Percentiles rank a stretch among this genome's conserved stretches.
phyloP scores from a whole-genome alignment of 345 rosid genomes.

The Rubroshorea leprosula region DNA sequence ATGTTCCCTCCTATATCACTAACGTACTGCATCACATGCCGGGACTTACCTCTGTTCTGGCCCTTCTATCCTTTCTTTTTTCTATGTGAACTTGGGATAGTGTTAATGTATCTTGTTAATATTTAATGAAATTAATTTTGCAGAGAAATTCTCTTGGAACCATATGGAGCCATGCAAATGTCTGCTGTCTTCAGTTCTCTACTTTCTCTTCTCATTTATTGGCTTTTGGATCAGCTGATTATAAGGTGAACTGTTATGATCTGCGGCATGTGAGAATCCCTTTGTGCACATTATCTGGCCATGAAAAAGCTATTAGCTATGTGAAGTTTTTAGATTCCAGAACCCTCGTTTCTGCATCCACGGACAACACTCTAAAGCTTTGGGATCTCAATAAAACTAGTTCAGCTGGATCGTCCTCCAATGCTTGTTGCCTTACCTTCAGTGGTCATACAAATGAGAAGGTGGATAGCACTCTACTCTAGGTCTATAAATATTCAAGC shows the following conservation, averaged over 20 bases:
- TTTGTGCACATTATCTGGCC: slow-evolving; percentile 71
- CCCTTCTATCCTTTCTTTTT: not conserved
- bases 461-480: slow-evolving; percentile 32
- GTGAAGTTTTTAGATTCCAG: slow-evolving; percentile 77
- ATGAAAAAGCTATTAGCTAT: slow-evolving; percentile 83
- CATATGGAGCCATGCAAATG: slow-evolving; percentile 68
- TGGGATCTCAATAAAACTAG: slow-evolving; percentile 72
- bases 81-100: not conserved
- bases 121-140: slow-evolving; percentile 16
- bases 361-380: slow-evolving; percentile 79
- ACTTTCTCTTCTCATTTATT: slow-evolving; percentile 54
- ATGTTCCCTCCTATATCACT: slow-evolving; percentile 4
- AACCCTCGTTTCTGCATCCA: slow-evolving; percentile 86
- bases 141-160: slow-evolving; percentile 70
- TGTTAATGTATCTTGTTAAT: not conserved
- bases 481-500: slow-evolving; percentile 8
- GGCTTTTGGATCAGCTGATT: slow-evolving; percentile 86
- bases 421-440: slow-evolving; percentile 60
- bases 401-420: slow-evolving; percentile 38
- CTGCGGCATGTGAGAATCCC: slow-evolving; percentile 62
- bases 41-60: not conserved
- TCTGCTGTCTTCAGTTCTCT: slow-evolving; percentile 85
- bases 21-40: not conserved
- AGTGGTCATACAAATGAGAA: slow-evolving; percentile 84
- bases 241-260: slow-evolving; percentile 75